A percentile compares a stretch with the other conserved stretches of the same genome.
These are phyloP conservation scores for Houttuynia cordata DNA, from an alignment of 164 flowering plant species.

Conservation along the genomic window DNA sequence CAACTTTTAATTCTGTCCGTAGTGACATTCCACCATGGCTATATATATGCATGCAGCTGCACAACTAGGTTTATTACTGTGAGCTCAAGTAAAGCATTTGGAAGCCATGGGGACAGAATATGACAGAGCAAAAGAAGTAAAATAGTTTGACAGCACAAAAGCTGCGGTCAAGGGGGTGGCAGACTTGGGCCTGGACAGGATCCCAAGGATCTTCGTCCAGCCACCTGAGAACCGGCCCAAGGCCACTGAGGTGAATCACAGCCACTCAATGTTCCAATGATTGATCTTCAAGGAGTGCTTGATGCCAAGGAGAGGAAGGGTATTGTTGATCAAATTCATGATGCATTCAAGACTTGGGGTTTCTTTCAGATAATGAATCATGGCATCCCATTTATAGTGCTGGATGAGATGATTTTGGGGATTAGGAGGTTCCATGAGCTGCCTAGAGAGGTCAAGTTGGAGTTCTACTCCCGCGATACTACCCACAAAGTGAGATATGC, in stretches of 20 bases:
- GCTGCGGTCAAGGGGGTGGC: constrained; percentile 36
- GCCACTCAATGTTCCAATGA: constrained; percentile 11
- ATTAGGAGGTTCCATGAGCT: constrained; percentile 21
- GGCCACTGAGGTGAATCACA: background rate
- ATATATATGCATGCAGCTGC: background rate
- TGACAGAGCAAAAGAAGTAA: constrained; percentile 16
- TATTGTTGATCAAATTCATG: constrained; percentile 13
- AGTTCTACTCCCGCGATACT: constrained; percentile 4
- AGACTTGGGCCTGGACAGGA: constrained; percentile 11
- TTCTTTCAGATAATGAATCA: constrained; percentile 46
- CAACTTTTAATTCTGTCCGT: background rate
- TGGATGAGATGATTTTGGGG: constrained; percentile 34
- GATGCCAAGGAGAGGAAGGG: constrained; percentile 7
- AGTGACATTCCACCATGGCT: background rate
- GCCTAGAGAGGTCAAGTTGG: constrained; percentile 7
- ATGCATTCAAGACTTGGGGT: constrained; percentile 31
- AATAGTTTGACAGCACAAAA: constrained; percentile 34
- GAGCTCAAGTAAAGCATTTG: background rate
- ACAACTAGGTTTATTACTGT: background rate
- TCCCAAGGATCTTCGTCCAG: constrained; percentile 18
- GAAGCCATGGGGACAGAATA: background rate
- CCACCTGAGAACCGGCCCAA: constrained; percentile 8
- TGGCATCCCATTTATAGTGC: constrained; percentile 19
- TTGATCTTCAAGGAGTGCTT: constrained; percentile 19
- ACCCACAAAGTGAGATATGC: constrained; percentile 4